phyloP scores from a whole-genome alignment of 305 asterid species.

The Solanum hybrid region DNA sequence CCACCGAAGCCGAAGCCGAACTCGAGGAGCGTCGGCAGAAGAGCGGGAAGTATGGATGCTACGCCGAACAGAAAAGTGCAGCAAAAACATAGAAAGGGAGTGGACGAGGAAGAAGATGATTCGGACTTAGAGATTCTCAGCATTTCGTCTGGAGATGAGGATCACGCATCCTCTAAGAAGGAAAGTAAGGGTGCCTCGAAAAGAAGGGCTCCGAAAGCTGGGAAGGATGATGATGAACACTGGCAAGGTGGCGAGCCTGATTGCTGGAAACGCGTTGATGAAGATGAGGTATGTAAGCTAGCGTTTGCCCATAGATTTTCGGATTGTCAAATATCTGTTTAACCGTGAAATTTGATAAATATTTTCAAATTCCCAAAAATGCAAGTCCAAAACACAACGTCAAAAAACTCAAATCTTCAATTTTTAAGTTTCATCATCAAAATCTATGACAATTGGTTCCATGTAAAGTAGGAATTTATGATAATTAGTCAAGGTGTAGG shows the following conservation, averaged over 20 bases:
- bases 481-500: neutral
- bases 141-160: constrained; percentile 97
- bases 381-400: neutral
- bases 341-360: too few species aligned
- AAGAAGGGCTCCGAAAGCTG: constrained; percentile 34
- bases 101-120: constrained; percentile 73
- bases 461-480: neutral
- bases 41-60: neutral
- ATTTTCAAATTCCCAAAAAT: neutral
- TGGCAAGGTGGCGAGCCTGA: constrained; percentile 95
- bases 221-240: constrained; percentile 53
- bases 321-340: neutral
- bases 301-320: neutral
- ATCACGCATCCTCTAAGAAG: constrained; percentile 23
- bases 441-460: neutral
- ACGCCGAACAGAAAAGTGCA: constrained; percentile 5
- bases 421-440: neutral
- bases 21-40: constrained; percentile 11
- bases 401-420: neutral
- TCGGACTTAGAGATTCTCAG: constrained; percentile 97
- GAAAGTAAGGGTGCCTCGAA: constrained; percentile 30
- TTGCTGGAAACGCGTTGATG: constrained; percentile 91
- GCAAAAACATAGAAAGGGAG: constrained; percentile 26
- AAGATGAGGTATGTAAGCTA: constrained; percentile 52
- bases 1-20: constrained; percentile 37